Evolutionary conservation across 2,329 filamentous ascomycete genomes (phyloP), one percentile per base, ranked within the genome.

Genomic region (Cadophora malorum): DNA sequence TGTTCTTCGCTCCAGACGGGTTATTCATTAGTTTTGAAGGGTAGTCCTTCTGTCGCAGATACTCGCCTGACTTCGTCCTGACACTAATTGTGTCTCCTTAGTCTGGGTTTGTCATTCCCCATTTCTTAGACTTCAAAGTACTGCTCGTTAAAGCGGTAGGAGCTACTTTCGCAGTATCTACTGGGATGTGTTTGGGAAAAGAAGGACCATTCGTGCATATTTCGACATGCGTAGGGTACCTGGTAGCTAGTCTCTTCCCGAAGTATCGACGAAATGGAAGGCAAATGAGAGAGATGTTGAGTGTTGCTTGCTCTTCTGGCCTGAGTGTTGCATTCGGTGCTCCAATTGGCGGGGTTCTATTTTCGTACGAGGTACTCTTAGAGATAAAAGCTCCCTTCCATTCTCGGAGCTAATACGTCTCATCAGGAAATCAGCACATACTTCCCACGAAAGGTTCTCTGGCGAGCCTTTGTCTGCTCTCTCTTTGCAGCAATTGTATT

Each of bases 201-300:
- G 86, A 89, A 80, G 86, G 86, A 0, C 86, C 86, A 0, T 88
- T 88, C 70, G 85, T 89, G 1, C 86, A 88, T 74, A 88, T 88
- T 45, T 85, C 84, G 0, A 86, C 86, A 1, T 88, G 85, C 71
- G 82, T 86, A 0, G 85, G 85, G 8, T 83, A 86, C 71, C 79
- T 88, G 2, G 81, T 87, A 0, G 84, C 82, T 9, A 80, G 74
- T 21, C 68, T 77, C n/a, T 84, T 88, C 53, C 83, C 84, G 0
- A 88, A 88, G 72, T 88, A 88, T 73, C 77, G 79, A n/a, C 79
- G 83, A 9, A 88, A 88, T 74, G 83, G 83, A 9, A 78, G 85
- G 50, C 87, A 88, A 75, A 82, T 88, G 79, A 79, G 86, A 12
- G 86, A 89, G 76, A 82, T 88, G 74, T 79, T 88, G 12, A 84